Evolutionary conservation across 1,139 yeast genomes (phyloP).

Genomic region (Pneumocystis carinii): DNA sequence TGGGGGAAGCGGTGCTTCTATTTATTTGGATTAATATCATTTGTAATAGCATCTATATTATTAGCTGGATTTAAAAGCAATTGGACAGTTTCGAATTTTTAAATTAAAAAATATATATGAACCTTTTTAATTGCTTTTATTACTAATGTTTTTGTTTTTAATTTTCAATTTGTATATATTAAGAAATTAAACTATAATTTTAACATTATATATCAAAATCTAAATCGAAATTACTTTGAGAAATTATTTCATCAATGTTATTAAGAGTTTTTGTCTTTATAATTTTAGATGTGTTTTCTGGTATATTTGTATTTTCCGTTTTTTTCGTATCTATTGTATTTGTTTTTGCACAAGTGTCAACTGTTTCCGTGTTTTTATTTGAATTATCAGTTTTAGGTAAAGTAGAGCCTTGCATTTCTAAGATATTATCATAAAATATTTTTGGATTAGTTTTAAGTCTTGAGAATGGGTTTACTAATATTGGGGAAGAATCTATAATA

Average conservation of each 20-base stretch:
- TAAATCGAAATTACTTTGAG: not conserved
- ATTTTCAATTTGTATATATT: not conserved
- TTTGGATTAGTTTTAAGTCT: conserved; percentile 76
- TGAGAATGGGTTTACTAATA: conserved; percentile 56
- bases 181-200: not conserved
- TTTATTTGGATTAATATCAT: not conserved
- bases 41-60: not conserved
- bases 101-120: not conserved
- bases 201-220: not conserved
- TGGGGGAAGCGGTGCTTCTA: not conserved
- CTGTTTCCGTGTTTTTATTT: not conserved
- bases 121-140: not conserved
- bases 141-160: not conserved
- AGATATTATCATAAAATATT: conserved; percentile 44
- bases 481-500: not conserved
- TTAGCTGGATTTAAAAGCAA: not conserved
- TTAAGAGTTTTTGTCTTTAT: not conserved
- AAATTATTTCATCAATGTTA: not conserved
- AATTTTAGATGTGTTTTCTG: not conserved
- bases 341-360: not conserved
- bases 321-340: not conserved
- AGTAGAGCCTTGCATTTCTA: not conserved
- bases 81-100: not conserved
- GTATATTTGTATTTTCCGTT: not conserved
- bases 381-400: not conserved